phyloP scores from a whole-genome alignment of 148 eudicot species.

The Suaeda aralocaspica region DNA sequence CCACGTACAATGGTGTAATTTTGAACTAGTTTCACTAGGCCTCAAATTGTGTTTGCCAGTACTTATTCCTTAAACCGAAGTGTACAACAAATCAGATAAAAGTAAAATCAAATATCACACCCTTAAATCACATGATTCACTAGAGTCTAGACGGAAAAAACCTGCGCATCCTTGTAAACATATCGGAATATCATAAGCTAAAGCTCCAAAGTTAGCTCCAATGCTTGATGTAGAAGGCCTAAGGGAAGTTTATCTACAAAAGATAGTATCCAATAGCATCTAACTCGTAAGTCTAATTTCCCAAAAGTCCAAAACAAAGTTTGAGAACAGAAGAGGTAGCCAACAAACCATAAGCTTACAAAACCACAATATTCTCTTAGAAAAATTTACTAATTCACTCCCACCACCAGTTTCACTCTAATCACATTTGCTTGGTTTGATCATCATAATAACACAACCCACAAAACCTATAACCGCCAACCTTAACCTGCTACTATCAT shows the following conservation, averaged over 20 bases:
- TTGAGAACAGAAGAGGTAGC: not conserved
- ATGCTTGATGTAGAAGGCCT: not conserved
- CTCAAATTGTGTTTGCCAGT: too few relatives aligned
- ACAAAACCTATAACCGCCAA: too few relatives aligned
- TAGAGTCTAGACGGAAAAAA: too few relatives aligned
- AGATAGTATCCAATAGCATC: not conserved
- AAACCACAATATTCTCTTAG: too few relatives aligned
- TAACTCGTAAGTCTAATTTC: not conserved
- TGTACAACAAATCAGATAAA: too few relatives aligned
- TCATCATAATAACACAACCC: not conserved
- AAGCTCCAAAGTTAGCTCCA: not conserved
- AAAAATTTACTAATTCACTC: not conserved
- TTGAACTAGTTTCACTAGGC: too few relatives aligned
- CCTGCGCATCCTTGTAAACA: too few relatives aligned
- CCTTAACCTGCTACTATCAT: too few relatives aligned
- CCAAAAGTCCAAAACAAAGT: not conserved
- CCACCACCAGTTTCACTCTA: not conserved
- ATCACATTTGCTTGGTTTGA: not conserved
- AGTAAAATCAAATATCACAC: not conserved
- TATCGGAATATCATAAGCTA: too few relatives aligned
- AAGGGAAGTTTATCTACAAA: not conserved
- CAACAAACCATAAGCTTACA: not conserved
- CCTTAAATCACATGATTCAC: not conserved
- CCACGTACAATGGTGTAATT: too few relatives aligned
- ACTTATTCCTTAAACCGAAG: too few relatives aligned